These are phyloP conservation scores for Metrosideros polymorpha DNA, from an alignment of 441 rosid genomes.

Conservation along the genomic window DNA sequence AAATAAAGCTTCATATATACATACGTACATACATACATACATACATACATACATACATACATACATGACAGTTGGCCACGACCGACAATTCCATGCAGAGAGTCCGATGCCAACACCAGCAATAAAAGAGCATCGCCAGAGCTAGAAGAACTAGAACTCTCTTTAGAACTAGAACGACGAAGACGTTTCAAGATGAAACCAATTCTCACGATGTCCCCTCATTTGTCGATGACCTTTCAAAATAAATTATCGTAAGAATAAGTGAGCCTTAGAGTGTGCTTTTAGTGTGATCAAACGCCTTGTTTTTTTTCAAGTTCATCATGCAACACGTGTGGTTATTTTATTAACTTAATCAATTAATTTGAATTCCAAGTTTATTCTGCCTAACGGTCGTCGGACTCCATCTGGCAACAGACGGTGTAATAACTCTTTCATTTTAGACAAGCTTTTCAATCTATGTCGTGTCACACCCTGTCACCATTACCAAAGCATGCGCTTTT, in stretches of 20 bases:
- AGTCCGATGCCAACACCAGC: background rate
- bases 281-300: background rate
- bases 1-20: background rate
- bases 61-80: too few species aligned
- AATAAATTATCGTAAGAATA: background rate
- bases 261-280: background rate
- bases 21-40: too few species aligned
- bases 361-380: background rate
- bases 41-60: too few species aligned
- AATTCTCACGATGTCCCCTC: too few species aligned
- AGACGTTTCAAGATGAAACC: background rate
- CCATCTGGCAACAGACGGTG: background rate
- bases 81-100: too few species aligned
- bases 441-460: background rate
- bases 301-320: background rate
- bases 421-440: background rate
- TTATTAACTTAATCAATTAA: background rate
- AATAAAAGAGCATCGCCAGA: background rate
- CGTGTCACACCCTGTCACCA: background rate
- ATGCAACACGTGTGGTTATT: background rate
- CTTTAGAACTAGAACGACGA: background rate
- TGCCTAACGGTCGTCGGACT: background rate
- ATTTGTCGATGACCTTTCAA: accelerated
- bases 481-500: accelerated
- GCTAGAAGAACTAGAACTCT: background rate